Evolutionary conservation across 192 early-diverging fungal species (phyloP).

Genomic region (Glomus cerebriforme): DNA sequence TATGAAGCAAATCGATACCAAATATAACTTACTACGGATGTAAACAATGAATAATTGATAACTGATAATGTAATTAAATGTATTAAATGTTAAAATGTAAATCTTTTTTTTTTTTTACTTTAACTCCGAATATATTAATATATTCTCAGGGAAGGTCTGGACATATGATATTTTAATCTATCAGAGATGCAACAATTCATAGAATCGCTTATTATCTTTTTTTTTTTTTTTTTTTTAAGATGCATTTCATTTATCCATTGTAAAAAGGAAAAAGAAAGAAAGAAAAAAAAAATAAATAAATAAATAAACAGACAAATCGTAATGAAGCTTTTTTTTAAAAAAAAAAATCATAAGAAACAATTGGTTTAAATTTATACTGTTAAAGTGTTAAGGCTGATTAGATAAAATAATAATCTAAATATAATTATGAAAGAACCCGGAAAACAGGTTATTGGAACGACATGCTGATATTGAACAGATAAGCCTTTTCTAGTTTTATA

Average conservation of each 20-base stretch:
- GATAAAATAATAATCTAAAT: no score
- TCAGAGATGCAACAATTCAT: not conserved
- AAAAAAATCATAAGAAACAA: no score
- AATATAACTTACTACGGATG: not conserved
- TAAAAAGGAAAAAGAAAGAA: no score
- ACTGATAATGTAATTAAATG: not conserved
- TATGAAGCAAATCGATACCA: no score
- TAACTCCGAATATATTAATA: not conserved
- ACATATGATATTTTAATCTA: not conserved
- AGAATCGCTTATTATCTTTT: not conserved
- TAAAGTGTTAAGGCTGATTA: not conserved
- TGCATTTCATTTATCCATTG: no score
- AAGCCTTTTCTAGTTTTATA: not conserved
- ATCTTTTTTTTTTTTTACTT: not conserved
- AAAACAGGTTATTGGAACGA: not conserved
- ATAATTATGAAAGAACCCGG: not conserved
- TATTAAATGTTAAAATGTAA: no score
- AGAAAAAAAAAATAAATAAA: no score
- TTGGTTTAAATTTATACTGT: not conserved
- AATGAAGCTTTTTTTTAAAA: no score
- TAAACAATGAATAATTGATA: not conserved
- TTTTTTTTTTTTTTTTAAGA: no score
- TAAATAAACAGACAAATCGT: no score
- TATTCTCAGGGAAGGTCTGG: not conserved
- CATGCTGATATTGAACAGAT: not conserved